Base-by-base conservation (phyloP, 2,329 filamentous ascomycete genomes). In the Diaporthe vaccinii region DNA sequence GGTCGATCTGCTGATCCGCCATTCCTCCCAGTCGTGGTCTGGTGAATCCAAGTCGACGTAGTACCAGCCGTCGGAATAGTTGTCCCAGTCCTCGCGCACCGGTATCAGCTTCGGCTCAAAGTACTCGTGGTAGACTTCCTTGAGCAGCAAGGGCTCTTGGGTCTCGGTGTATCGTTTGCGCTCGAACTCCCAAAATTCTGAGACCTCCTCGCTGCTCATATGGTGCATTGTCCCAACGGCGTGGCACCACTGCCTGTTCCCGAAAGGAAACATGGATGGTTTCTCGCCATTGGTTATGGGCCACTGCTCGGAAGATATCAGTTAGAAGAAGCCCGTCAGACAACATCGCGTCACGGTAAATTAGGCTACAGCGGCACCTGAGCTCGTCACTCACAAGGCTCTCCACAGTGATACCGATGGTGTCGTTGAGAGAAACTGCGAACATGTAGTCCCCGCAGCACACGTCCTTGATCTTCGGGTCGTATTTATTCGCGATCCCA, bases 251-350 rank as follows among this genome's bases (percentile, higher is more conserved):
- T 89, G 83, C n/a, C 81, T 81, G 2, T 81, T 77, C 51, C 84
- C 83, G 75, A 85, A 90, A 1, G 86, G 84, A n/a, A 91, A 80
- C 1, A 85, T 89, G 67, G 84, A 82, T 3, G 87, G 88, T 76
- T 90, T 90, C 78, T 91, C 88, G 76, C 88, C 89, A 77, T 91
- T 90, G 77, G 90, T 85, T 59, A 88, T 87, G 1, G 89, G 89
- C 84, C 86, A 89, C 82, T 88, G 76, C 28, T 34, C 12, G 28
- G 20, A 57, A 31, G 34, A 61, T 8, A 15, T 41, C n/a, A 62
- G 44, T 70, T 59, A 72, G 59, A 39, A 69, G 22, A 6, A 20
- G 12, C 22, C 25, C 41, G 44, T 28, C 6, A 51, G 36, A 44
- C 51, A 41, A 17, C 36, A 17, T 22, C 6, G 39, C 5, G 8